A percentile compares a stretch with the other conserved stretches of the same genome.
Conservation (phyloP, 129 eudicot species). For the Centella asiatica region DNA sequence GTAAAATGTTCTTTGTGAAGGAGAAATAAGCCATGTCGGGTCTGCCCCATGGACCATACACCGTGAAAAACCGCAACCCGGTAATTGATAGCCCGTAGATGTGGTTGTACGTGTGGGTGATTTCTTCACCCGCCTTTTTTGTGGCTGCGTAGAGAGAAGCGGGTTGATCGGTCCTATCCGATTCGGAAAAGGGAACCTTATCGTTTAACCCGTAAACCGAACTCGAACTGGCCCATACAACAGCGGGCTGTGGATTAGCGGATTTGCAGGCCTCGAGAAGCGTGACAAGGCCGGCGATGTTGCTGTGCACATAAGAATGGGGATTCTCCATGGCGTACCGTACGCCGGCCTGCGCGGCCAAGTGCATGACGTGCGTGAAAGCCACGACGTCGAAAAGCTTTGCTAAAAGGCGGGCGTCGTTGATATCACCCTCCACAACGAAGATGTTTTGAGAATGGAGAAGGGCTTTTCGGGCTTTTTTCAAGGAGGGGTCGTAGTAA, state of each 20-base stretch:
- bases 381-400: slow-evolving; percentile 44
- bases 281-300: slow-evolving; percentile 42
- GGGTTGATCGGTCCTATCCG: slow-evolving; percentile 47
- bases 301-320: slow-evolving; percentile 43
- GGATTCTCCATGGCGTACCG: slow-evolving; percentile 59
- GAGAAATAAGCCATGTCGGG: slow-evolving; percentile 64
- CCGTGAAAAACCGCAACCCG: slow-evolving; percentile 49
- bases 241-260: slow-evolving; percentile 42
- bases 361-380: slow-evolving; percentile 51
- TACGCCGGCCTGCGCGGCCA: slow-evolving; percentile 65
- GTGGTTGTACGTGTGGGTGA: slow-evolving; percentile 46
- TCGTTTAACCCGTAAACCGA: slow-evolving; percentile 56
- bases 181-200: slow-evolving; percentile 45
- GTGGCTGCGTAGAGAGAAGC: slow-evolving; percentile 64
- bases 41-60: slow-evolving; percentile 61
- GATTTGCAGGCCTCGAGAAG: slow-evolving; percentile 39
- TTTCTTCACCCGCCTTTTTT: slow-evolving; percentile 51
- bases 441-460: slow-evolving; percentile 24
- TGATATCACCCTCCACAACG: slow-evolving; percentile 47
- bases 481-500: slow-evolving; percentile 45
- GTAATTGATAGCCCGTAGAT: slow-evolving; percentile 51
- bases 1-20: slow-evolving; percentile 30
- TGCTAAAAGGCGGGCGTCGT: slow-evolving; percentile 20
- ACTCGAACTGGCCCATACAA: slow-evolving; percentile 58
- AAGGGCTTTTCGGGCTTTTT: slow-evolving; percentile 27